Base-by-base conservation (phyloP, 352 stramenopile species). In the Globisporangium alternatum region DNA sequence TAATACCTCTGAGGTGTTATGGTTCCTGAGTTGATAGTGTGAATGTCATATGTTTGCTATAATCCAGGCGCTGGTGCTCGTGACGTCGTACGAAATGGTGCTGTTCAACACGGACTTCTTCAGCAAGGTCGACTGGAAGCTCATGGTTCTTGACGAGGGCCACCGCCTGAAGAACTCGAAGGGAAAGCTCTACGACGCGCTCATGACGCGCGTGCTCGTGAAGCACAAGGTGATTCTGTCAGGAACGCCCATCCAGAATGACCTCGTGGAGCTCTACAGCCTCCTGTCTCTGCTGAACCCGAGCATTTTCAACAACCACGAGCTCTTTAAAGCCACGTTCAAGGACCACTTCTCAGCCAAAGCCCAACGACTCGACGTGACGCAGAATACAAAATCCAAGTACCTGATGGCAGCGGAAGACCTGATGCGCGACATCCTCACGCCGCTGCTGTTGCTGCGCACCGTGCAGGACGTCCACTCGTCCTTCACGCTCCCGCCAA, bases 161-260 rank as follows among this genome's bases (percentile, higher is more conserved):
- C 90, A 97, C 66, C 72, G 82, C 19, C 87, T 97, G n/a, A 96
- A 96, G 75, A 97, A 96, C 65, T 69, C 71, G 1, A 80, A 83
- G 41, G 74, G 85, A 1, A 74, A 81, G 57, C 67, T 90, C 39
- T 76, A 88, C 61, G 62, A 73, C n/a, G 59, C 75, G 37, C 66
- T 94, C 31, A 64, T 74, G 33, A 80, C 73, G 5, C 76, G 55
- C 48, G 63, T 83, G 2, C 71, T 55, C 12, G 65, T 74, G 7
- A 67, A 62, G 21, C 73, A 71, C 66, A 93, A 77, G 75, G 72
- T 71, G 68, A 79, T 93, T 69, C 64, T 88, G 17, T 96, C 72
- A n/a, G 90, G 90, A 9, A 97, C 89, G 15, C 89, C 90, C 4
- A 86, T 97, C 56, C 88, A 97, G 56, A 97, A 97, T 56, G 80